Evolutionary conservation across 208 protist species (phyloP).

Genomic region (Porcisia deanei): DNA sequence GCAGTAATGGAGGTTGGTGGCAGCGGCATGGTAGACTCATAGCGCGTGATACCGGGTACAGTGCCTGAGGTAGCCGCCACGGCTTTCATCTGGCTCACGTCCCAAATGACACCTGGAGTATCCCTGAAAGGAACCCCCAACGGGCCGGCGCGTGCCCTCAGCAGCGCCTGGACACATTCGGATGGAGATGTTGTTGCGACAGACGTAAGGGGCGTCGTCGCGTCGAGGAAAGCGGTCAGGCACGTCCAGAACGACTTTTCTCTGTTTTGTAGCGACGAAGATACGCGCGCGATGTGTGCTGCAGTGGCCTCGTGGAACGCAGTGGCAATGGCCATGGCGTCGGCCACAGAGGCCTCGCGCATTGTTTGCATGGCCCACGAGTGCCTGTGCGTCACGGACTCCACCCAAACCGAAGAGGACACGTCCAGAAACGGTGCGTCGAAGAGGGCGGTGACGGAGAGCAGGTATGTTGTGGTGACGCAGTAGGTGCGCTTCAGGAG

Average conservation of each 20-base stretch:
- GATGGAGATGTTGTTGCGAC: conserved; percentile 10
- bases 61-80: neutral
- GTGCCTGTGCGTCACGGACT: conserved; percentile 10
- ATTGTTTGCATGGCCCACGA: conserved; percentile 33
- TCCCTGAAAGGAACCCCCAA: neutral
- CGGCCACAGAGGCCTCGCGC: neutral
- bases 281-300: neutral
- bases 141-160: neutral
- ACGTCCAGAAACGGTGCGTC: conserved; percentile 22
- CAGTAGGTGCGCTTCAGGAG: conserved; percentile 21
- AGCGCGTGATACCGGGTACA: conserved; percentile 22
- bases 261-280: neutral
- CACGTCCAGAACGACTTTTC: conserved; percentile 18
- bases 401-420: conserved; percentile 22
- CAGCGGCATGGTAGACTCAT: conserved; percentile 15
- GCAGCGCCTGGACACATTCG: conserved; percentile 17
- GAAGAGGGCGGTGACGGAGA: conserved; percentile 17
- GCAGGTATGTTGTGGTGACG: conserved; percentile 20
- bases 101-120: conserved; percentile 8
- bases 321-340: neutral
- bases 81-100: conserved; percentile 7
- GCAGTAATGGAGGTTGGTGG: neutral
- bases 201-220: conserved; percentile 18
- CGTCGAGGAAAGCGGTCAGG: conserved; percentile 17
- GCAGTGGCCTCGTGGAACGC: conserved; percentile 9